Base-by-base conservation (phyloP, 208 protist species). In the Trypanosomatidae sp. region DNA sequence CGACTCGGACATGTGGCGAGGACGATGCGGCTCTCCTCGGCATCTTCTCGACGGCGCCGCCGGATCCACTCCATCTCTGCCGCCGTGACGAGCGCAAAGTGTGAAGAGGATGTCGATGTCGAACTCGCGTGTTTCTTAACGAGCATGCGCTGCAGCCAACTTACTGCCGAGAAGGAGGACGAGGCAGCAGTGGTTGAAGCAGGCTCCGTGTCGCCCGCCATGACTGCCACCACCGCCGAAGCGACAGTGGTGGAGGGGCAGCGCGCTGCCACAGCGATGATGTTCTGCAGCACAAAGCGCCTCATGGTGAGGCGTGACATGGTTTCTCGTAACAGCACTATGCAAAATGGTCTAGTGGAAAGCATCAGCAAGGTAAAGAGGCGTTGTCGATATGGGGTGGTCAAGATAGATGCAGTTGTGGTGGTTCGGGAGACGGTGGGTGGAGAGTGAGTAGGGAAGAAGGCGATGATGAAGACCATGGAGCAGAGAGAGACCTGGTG, bases 231-330 rank as follows among this genome's bases (percentile, higher is more conserved):
- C 13, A 74, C 79, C 0, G 80, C 76, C 7, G 50, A 53, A 25
- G 86, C 52, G 59, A 87, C 49, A 59, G 75, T 25, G 17, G 81
- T 65, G 28, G 90, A 71, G 36, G 88, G 91, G 66, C 83, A 80
- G 81, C 91, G 87, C 55, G 84, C 71, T 49, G 78, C 73, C 22
- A 95, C 88, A 2, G 91, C 84, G 62, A 71, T 76, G 46, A 93
- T 81, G 74, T 95, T 92, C 60, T 93, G 82, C 47, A 93, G 74
- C 58, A 92, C 83, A 39, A 95, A 87, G 19, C 85, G 81, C 22
- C 88, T 81, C 36, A 90, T 75, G 3, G 82, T 87, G 62, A 93
- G 77, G 33, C 87, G 85, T 13, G 84, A 82, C 87, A 91, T 91
- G 25, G 6, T 52, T 6, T 46, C 12, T 41, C 22, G 60, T 6